Evolutionary conservation across 164 flowering plant genomes (phyloP), one percentile per base, ranked within the genome.

Genomic region (Berberis vulgaris): DNA sequence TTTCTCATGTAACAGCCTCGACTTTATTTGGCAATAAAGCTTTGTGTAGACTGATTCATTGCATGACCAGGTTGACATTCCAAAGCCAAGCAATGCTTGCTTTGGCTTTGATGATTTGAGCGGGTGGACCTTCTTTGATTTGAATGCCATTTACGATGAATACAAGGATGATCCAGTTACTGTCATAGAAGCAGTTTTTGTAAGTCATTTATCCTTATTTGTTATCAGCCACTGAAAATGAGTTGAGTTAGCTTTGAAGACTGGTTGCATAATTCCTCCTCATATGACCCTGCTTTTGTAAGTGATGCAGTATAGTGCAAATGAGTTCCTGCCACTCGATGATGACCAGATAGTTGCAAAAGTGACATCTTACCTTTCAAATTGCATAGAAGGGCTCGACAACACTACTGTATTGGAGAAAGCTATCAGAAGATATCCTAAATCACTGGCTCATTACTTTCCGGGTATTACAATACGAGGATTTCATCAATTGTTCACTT

Each of bases 71-170:
- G 78, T 86, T 60, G 68, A 64, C 44, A 73, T 84, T 62, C 87
- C 83, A 38, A 71, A 68, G 52, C 76, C 84, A 44, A 71, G 77
- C 69, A 83, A 84, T 71, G 74, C 77, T 67, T 80, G 83, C 69
- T 72, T 78, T 55, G 82, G 80, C 40, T 70, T 77, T 64, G 81
- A 83, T 63, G 74, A 80, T 64, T 73, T 77, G 57, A 74, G 58
- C 65, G 87, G 82, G 6, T 84, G 89, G 84, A 76, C 84, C 52
- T 84, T 84, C 82, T 84, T 83, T 64, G 77, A 87, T 76, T 75
- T 84, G 82, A 84, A 78, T 57, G 69, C 69, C 26, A 78, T 87
- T 47, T 61, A 83, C 43, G 89, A 84, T 11, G 80, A 82, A 67
- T 72, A 77, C 58, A 79, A 80, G 69, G 80, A 81, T 9, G 74